These are phyloP conservation scores for Phytophthora boehmeriae DNA, from an alignment of 352 stramenopile species.

Conservation along the genomic window DNA sequence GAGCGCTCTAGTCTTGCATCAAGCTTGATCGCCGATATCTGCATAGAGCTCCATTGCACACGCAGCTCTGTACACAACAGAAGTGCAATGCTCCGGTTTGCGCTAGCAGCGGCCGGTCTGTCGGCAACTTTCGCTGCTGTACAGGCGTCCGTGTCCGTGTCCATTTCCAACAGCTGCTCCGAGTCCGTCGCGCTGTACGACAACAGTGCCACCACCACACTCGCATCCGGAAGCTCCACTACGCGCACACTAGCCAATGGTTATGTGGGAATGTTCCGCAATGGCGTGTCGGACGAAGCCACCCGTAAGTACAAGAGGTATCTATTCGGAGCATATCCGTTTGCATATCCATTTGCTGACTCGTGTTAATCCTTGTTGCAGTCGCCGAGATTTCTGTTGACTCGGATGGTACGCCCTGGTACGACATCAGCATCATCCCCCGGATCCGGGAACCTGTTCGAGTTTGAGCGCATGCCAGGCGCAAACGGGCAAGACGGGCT, in stretches of 20 bases:
- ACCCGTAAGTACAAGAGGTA: too few relatives aligned
- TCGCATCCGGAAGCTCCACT: constrained; percentile 44
- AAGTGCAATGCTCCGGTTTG: constrained; percentile 26
- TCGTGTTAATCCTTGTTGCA: constrained; percentile 15
- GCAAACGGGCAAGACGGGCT: constrained; percentile 56
- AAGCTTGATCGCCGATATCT: constrained; percentile 29
- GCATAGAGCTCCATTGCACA: not conserved
- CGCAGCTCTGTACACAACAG: not conserved
- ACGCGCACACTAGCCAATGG: constrained; percentile 45
- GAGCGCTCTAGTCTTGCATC: not conserved
- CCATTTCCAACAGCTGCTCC: constrained; percentile 51
- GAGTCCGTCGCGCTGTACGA: constrained; percentile 60
- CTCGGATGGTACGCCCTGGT: constrained; percentile 49
- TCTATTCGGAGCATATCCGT: too few relatives aligned
- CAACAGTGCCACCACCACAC: constrained; percentile 49
- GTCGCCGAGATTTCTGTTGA: constrained; percentile 58
- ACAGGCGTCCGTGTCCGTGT: constrained; percentile 41
- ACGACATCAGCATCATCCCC: constrained; percentile 68
- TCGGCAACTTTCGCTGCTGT: constrained; percentile 23
- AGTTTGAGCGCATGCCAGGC: constrained; percentile 52
- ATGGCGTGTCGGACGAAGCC: constrained; percentile 42
- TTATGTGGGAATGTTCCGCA: constrained; percentile 66
- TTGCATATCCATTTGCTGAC: constrained; percentile 19
- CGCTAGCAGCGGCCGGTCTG: constrained; percentile 20
- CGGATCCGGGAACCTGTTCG: constrained; percentile 43